Base-by-base conservation (phyloP, 2,329 filamentous ascomycete species). In the Trichophyton equinum region DNA sequence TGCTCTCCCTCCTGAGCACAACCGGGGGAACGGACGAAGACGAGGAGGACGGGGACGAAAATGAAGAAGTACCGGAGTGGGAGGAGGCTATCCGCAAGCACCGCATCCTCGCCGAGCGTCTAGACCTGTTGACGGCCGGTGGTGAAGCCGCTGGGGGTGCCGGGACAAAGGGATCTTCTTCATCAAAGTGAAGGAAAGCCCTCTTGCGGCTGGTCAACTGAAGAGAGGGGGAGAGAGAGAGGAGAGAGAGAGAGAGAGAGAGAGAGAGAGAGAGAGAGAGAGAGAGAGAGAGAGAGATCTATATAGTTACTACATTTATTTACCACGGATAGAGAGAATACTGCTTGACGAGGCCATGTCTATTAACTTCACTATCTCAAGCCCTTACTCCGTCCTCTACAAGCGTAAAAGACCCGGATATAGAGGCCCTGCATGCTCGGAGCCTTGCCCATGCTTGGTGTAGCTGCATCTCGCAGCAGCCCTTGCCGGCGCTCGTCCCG, bases 71-170 rank as follows among this genome's bases (percentile, higher is more conserved):
- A 18, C 59, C 69, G 38, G 74, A 96, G 73, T 96, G 91, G 91
- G 88, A 91, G 42, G 88, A 91, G 62, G 83, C 95, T 38, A 90
- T 95, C 72, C 89, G 88, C 73, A 88, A 92, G 66, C 92, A 96
- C 76, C 84, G 89, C 49, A 81, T 91, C 11, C 79, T 96, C 68
- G 90, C 91, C 18, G 89, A 90, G 8, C 83, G 89, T 42, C 63
- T 76, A 60, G 74, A 76, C 61, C 73, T 75, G 64, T 66, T 76
- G 57, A 76, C 74, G 4, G 67, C 69, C 42, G 66, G 67, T 18
- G 63, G 46, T 51, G 46, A 51, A 58, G 40, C 36, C 27, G 56
- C 33, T 3, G 33, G 9, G 1, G 33, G 33, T 13, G 8, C 15
- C 15, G 51, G 30, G 5, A 6, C 51, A 20, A 55, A 55, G 51